Percentiles rank a stretch among this genome's conserved stretches.
Conservation (phyloP, 495 filamentous ascomycete genomes). For the Astrothelium macrocarpum region DNA sequence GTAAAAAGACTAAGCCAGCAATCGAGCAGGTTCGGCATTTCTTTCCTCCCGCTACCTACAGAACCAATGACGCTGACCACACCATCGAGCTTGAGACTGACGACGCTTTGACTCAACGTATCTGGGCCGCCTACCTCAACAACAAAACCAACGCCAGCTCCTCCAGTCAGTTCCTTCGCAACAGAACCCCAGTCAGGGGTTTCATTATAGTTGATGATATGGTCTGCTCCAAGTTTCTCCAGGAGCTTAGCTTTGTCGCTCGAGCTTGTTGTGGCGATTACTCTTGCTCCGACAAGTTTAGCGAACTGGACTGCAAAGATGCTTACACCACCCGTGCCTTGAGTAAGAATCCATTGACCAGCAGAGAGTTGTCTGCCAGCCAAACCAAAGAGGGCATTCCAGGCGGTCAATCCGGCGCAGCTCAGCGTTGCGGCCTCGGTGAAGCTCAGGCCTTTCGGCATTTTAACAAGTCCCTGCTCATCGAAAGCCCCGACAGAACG, state of each 20-base stretch:
- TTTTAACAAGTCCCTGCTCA: neutral
- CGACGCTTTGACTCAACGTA: neutral
- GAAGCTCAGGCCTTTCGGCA: neutral
- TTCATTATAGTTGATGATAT: neutral
- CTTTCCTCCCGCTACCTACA: neutral
- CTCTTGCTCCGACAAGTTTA: neutral
- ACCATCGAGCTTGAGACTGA: neutral
- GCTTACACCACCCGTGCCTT: neutral
- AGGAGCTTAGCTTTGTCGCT: neutral
- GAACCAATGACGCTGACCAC: neutral
- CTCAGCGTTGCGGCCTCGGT: neutral
- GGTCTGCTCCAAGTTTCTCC: neutral
- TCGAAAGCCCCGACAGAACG: neutral
- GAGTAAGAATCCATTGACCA: neutral
- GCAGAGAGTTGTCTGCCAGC: neutral
- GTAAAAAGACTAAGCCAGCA: no score
- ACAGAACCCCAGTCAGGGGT: neutral
- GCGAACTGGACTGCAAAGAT: neutral
- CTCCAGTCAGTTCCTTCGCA: neutral
- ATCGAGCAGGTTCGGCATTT: neutral
- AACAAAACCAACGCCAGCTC: neutral
- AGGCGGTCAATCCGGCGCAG: neutral
- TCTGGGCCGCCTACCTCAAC: neutral
- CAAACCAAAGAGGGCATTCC: neutral
- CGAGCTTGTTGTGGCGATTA: neutral